Evolutionary conservation across 169 alveolate species (phyloP), one percentile per base, ranked within the genome.

Genomic region (Plasmodium inui): DNA sequence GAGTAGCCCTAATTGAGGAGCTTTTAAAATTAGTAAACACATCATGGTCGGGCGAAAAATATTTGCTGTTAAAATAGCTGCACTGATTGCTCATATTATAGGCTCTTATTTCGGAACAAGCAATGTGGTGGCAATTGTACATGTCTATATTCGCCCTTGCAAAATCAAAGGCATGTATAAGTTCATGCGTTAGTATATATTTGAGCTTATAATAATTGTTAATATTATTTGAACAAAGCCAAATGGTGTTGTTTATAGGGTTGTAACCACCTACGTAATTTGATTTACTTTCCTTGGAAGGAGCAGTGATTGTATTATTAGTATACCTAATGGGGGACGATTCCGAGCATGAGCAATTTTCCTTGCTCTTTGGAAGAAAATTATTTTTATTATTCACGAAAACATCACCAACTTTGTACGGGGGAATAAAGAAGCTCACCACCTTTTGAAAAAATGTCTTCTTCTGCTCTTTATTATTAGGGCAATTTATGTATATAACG

Each of bases 21-120:
- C 83, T 82, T 89, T 82, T 84, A 32, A 73, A 71, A 76, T 92
- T 26, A 41, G 32, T 86, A 79, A 84, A 88, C 46, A 83, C 96
- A 67, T 76, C 95, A n/a, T 78, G 79, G 39, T 80, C 70, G 28
- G 84, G 55, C 81, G n/a, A 32, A 61, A 67, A 82, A 22, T 73
- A 71, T 44, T 82, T 83, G 26, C 96, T 90, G 57, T 92, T 85
- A 94, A 92, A 93, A 81, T 86, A 84, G 57, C 95, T 92, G 86
- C 97, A 96, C 85, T 96, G 96, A 44, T 91, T 94, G 72, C 96
- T 94, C 84, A 96, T 85, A 81, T 96, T 94, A 46, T 84, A 84
- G 19, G 97, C 97, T 70, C 97, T 83, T 70, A 96, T 94, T 85
- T 96, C 97, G 30, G 97, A 92, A 81, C 97, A 96, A 67, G 97